Conservation (phyloP, 1,284 basidiomycete genomes). For the Vanrija sp. region DNA sequence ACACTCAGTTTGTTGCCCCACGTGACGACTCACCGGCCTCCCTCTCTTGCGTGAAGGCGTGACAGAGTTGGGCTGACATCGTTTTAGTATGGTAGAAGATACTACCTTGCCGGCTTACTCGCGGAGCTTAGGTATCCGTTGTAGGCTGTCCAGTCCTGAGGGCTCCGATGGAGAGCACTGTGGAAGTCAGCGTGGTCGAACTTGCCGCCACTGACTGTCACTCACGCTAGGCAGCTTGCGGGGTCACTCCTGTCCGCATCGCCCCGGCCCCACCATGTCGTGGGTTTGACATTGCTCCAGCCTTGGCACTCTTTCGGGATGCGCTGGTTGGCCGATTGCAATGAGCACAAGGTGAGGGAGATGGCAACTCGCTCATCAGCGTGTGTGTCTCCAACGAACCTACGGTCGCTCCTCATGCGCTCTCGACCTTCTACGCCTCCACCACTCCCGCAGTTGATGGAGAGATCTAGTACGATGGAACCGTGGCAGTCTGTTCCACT, state of each 20-base stretch:
- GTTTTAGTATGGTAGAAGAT: neutral
- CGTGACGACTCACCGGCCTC: slow-evolving; percentile 22
- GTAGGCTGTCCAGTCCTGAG: slow-evolving; percentile 48
- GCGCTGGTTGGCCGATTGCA: slow-evolving; percentile 37
- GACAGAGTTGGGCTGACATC: slow-evolving; percentile 37
- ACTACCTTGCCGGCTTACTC: slow-evolving; percentile 22
- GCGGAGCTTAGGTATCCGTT: slow-evolving; percentile 44
- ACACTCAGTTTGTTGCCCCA: neutral
- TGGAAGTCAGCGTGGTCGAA: neutral
- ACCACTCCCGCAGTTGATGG: too few relatives aligned
- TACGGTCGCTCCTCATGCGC: too few relatives aligned
- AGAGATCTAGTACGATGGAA: too few relatives aligned
- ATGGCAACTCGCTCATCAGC: slow-evolving; percentile 36
- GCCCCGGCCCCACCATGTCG: neutral
- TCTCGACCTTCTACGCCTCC: too few relatives aligned
- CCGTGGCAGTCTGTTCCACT: too few relatives aligned
- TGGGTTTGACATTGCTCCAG: slow-evolving; percentile 21
- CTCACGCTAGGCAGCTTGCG: slow-evolving; percentile 29
- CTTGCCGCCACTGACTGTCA: neutral
- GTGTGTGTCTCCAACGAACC: neutral
- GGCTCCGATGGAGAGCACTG: slow-evolving; percentile 45
- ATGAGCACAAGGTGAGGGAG: slow-evolving; percentile 44
- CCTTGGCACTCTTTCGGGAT: slow-evolving; percentile 34
- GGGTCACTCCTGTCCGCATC: neutral
- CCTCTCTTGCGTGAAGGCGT: slow-evolving; percentile 26